phyloP scores from a whole-genome alignment of 2,329 filamentous ascomycete species.

The Lecanicillium sp. region DNA sequence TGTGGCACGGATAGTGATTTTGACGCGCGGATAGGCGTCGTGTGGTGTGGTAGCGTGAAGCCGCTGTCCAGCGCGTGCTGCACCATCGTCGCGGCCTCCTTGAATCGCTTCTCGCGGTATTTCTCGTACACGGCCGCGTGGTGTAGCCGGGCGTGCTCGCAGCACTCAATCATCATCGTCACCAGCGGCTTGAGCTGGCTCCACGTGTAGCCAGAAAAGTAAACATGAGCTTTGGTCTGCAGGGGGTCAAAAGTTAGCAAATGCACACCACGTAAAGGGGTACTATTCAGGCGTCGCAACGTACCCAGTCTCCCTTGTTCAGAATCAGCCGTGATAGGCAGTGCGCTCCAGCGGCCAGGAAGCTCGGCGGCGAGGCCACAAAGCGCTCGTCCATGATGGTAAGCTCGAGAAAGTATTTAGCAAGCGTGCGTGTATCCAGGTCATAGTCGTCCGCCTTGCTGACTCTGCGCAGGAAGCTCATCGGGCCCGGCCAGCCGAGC shows the following conservation, averaged over 20 bases:
- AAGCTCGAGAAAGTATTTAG: constrained; percentile 96
- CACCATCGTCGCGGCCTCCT: constrained; percentile 75
- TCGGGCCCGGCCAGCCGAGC: constrained; percentile 95
- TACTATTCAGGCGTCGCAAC: too few species aligned
- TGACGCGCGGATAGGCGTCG: constrained; percentile 32
- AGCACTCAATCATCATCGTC: constrained; percentile 78
- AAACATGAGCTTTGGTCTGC: constrained; percentile 74
- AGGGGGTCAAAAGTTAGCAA: background rate
- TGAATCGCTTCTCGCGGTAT: constrained; percentile 82
- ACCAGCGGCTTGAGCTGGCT: constrained; percentile 74
- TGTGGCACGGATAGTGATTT: constrained; percentile 17
- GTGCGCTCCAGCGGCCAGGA: constrained; percentile 83
- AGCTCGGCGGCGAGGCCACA: constrained; percentile 85
- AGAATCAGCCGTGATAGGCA: constrained; percentile 85
- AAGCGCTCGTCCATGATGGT: constrained; percentile 98
- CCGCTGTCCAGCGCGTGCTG: constrained; percentile 63
- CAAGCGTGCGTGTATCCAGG: constrained; percentile 85
- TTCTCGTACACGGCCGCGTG: constrained; percentile 88
- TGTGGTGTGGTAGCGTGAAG: constrained; percentile 43
- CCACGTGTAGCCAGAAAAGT: constrained; percentile 93
- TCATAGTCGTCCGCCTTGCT: constrained; percentile 99
- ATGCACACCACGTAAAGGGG: too few species aligned
- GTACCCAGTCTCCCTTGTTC: constrained; percentile 88
- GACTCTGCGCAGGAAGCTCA: constrained; percentile 94
- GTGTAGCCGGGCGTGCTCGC: constrained; percentile 71